Evolutionary conservation across 192 early-diverging fungal species (phyloP).

Genomic region (Coemansia sp.): DNA sequence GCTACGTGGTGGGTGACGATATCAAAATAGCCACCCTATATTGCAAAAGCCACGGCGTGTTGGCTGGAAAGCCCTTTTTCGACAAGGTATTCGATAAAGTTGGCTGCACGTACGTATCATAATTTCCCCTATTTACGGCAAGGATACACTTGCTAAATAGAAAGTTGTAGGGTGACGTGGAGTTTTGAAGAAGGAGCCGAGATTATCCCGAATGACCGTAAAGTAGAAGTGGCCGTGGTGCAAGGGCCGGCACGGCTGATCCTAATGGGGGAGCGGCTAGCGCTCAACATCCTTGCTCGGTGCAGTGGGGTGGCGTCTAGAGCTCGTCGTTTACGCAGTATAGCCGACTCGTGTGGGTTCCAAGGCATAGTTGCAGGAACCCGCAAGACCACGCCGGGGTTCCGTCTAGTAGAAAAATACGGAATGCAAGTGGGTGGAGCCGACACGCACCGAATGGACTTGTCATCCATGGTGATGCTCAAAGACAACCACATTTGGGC

Average conservation of each 20-base stretch:
- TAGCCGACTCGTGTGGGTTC: conserved; percentile 74
- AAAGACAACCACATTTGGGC: conserved; percentile 99
- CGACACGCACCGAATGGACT: conserved; percentile 95
- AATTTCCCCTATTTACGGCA: too few species aligned
- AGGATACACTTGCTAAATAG: not conserved
- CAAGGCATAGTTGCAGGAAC: conserved; percentile 90
- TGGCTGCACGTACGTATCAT: conserved; percentile 68
- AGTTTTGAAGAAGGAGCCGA: conserved; percentile 71
- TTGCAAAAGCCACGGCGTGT: conserved; percentile 83
- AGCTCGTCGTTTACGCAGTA: conserved; percentile 39
- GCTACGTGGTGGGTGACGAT: conserved; percentile 90
- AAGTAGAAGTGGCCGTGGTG: conserved; percentile 70
- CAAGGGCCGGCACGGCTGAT: conserved; percentile 78
- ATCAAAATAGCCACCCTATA: conserved; percentile 78
- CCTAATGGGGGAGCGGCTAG: conserved; percentile 89
- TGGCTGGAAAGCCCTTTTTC: conserved; percentile 95
- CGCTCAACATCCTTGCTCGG: conserved; percentile 90
- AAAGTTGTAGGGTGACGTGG: conserved; percentile 75
- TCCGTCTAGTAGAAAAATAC: conserved; percentile 97
- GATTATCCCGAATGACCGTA: conserved; percentile 67
- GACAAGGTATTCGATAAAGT: conserved; percentile 91
- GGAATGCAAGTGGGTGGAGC: conserved; percentile 95
- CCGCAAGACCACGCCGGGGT: conserved; percentile 97
- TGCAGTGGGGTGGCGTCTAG: conserved; percentile 89
- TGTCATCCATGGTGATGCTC: conserved; percentile 98